phyloP scores from a whole-genome alignment of 2,329 filamentous ascomycete genomes.

The Cadophora malorum region DNA sequence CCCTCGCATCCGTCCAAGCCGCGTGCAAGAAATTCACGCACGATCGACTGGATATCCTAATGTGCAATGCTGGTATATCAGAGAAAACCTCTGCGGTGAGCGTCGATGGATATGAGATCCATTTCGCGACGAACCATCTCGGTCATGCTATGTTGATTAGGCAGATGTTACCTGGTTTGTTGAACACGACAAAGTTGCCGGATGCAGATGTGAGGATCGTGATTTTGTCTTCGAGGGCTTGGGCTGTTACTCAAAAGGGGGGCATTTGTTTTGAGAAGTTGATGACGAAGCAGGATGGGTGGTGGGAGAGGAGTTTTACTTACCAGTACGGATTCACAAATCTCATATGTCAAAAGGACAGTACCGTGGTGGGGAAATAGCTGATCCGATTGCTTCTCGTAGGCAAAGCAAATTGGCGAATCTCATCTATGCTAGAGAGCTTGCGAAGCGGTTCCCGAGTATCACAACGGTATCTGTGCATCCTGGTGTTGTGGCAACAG shows the following conservation, averaged over 20 bases:
- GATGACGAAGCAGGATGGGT: constrained; percentile 23
- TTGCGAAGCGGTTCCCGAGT: constrained; percentile 49
- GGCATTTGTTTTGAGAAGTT: constrained; percentile 28
- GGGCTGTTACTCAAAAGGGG: constrained; percentile 14
- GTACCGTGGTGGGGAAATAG: no score
- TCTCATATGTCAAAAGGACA: no score
- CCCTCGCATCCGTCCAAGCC: constrained; percentile 51
- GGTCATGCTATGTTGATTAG: constrained; percentile 54
- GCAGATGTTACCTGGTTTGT: constrained; percentile 46
- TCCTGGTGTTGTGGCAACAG: constrained; percentile 45
- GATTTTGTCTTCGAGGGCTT: constrained; percentile 28
- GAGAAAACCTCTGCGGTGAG: constrained; percentile 46
- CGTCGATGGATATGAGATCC: constrained; percentile 55
- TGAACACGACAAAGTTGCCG: constrained; percentile 20
- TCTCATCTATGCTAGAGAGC: constrained; percentile 51
- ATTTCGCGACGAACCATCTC: constrained; percentile 57
- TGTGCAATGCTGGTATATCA: constrained; percentile 56
- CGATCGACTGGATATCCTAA: constrained; percentile 52
- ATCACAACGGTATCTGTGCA: constrained; percentile 50
- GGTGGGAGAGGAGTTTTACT: constrained; percentile 15
- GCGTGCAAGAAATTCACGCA: constrained; percentile 50
- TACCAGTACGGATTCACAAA: constrained; percentile 19
- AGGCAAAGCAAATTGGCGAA: constrained; percentile 56
- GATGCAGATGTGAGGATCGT: constrained; percentile 36
- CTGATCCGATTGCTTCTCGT: neutral